Evolutionary conservation across 768 basidiomycete species (phyloP).

Genomic region (Tylopilus cervinicoccineus): DNA sequence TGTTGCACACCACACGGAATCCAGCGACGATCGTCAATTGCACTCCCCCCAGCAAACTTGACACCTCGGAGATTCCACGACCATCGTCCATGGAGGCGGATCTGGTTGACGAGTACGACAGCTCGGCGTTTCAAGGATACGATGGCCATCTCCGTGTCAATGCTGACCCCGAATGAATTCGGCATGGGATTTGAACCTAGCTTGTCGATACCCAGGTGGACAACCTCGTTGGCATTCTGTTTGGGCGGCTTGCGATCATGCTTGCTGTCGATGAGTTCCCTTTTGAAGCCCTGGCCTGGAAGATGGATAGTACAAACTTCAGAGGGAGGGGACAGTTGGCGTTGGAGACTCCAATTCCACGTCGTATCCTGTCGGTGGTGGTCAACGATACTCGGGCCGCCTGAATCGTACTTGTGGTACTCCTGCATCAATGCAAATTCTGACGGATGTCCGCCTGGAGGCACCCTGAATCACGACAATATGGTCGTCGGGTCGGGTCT

Average conservation of each 20-base stretch:
- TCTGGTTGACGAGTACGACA: constrained; percentile 36
- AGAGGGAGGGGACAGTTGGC: constrained; percentile 35
- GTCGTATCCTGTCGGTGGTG: constrained; percentile 33
- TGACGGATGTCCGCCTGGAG: constrained; percentile 33
- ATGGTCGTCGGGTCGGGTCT: constrained; percentile 53
- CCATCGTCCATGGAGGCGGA: constrained; percentile 32
- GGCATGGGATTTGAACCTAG: constrained; percentile 38
- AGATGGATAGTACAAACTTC: constrained; percentile 49
- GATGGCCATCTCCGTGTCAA: constrained; percentile 47
- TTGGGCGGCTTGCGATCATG: constrained; percentile 49
- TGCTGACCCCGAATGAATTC: constrained; percentile 40
- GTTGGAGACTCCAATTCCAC: constrained; percentile 29
- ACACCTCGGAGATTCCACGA: constrained; percentile 50
- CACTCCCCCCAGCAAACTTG: constrained; percentile 55
- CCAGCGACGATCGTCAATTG: constrained; percentile 41
- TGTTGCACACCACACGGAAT: constrained; percentile 58
- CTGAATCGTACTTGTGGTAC: constrained; percentile 35
- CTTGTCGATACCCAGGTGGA: constrained; percentile 36
- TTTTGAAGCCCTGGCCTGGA: constrained; percentile 36
- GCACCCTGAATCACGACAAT: constrained; percentile 65
- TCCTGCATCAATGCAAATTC: constrained; percentile 39
- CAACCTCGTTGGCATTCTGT: constrained; percentile 42
- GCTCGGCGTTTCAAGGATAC: constrained; percentile 42
- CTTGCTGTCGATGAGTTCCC: constrained; percentile 42
- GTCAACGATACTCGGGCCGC: background rate